Conservation (phyloP, 202 grass and related monocot genomes). For the Elaeis oleifera region DNA sequence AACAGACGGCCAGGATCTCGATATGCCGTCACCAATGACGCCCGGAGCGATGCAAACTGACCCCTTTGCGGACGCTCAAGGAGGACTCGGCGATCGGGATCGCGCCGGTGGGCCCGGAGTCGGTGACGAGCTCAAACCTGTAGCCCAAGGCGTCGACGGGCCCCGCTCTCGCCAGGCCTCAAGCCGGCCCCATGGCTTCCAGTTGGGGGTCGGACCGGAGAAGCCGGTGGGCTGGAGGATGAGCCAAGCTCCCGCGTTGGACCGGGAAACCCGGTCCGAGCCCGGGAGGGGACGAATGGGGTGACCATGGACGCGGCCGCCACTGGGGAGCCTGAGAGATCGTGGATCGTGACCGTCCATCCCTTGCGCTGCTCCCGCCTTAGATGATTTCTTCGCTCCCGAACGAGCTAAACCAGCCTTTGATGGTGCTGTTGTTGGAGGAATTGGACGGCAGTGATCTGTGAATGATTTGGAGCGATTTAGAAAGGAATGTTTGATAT, state of each 20-base stretch:
- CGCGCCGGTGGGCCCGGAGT: constrained; percentile 33
- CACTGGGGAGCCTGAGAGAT: constrained; percentile 85
- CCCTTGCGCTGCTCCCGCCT: constrained; percentile 75
- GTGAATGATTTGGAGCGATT: too few species aligned
- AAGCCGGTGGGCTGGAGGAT: constrained; percentile 62
- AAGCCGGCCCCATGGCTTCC: constrained; percentile 90
- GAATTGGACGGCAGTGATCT: too few species aligned
- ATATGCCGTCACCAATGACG: constrained; percentile 30
- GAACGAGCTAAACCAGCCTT: constrained; percentile 24
- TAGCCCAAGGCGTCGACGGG: constrained; percentile 61
- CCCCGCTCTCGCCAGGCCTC: constrained; percentile 91
- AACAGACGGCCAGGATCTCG: constrained; percentile 40
- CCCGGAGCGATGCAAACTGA: constrained; percentile 50
- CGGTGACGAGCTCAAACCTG: constrained; percentile 63
- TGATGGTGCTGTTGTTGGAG: too few species aligned
- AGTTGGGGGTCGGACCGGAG: constrained; percentile 35
- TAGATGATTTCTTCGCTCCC: constrained; percentile 20
- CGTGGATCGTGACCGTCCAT: constrained; percentile 97
- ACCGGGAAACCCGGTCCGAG: constrained; percentile 75
- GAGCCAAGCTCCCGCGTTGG: constrained; percentile 89
- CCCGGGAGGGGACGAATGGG: constrained; percentile 92
- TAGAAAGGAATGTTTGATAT: too few species aligned
- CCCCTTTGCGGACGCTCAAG: constrained; percentile 69
- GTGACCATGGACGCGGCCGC: constrained; percentile 88
- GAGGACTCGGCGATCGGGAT: constrained; percentile 72